Evolutionary conservation across 805 yeast genomes (phyloP).

Genomic region (Cyberlindnera galapagoensis): DNA sequence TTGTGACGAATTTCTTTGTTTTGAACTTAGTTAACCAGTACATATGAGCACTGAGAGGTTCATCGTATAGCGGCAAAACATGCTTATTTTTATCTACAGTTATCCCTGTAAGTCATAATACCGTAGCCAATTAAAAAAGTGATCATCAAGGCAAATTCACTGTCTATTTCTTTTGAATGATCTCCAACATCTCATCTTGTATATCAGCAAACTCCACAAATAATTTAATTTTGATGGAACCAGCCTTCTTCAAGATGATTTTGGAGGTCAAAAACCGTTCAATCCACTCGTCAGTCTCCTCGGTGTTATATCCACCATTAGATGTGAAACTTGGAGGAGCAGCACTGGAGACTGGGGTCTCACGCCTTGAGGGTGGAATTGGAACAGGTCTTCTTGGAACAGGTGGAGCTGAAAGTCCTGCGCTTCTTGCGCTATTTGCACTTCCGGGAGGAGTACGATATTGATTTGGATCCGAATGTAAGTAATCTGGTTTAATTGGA

Average conservation of each 20-base stretch:
- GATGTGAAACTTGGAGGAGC: conserved; percentile 15
- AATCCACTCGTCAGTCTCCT: conserved; percentile 50
- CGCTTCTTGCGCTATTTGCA: too few species aligned
- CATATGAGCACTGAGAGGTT: too few species aligned
- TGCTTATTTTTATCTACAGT: too few species aligned
- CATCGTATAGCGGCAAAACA: too few species aligned
- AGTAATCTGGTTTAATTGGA: conserved; percentile 19
- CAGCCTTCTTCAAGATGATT: conserved; percentile 15
- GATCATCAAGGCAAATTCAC: too few species aligned
- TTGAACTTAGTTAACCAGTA: too few species aligned
- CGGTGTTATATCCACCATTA: conserved; percentile 31
- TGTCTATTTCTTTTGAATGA: not conserved
- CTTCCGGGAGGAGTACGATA: too few species aligned
- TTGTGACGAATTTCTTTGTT: conserved; percentile 22
- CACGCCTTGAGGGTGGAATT: conserved; percentile 25
- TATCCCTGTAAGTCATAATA: too few species aligned
- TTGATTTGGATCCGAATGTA: conserved; percentile 6
- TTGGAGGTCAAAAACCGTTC: conserved; percentile 34
- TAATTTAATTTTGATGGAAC: conserved; percentile 13
- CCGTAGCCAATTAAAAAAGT: too few species aligned
- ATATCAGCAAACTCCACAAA: conserved; percentile 21
- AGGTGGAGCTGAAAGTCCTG: conserved; percentile 3
- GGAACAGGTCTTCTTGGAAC: conserved; percentile 25
- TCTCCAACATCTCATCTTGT: conserved; percentile 15
- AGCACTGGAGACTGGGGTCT: conserved; percentile 8